Evolutionary conservation across 2,329 filamentous ascomycete genomes (phyloP).

Genomic region (Penicillium decumbens): DNA sequence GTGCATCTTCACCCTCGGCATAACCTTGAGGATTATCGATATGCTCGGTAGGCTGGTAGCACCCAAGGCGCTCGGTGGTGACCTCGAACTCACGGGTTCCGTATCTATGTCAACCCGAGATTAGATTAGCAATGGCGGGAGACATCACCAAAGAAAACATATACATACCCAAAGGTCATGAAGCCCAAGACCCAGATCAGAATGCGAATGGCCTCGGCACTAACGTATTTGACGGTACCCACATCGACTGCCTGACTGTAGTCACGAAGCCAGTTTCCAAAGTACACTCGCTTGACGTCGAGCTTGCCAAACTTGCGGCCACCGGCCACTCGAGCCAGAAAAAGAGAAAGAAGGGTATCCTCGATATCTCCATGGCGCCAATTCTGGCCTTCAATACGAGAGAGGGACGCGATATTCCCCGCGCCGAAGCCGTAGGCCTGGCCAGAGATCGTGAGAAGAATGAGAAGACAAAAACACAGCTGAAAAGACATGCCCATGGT

Average conservation of each 20-base stretch:
- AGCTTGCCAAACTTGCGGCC: slow-evolving; percentile 85
- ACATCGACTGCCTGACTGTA: slow-evolving; percentile 94
- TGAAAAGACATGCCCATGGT: slow-evolving; percentile 21
- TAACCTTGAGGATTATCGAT: slow-evolving; percentile 80
- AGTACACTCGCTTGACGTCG: slow-evolving; percentile 84
- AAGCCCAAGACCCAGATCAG: slow-evolving; percentile 86
- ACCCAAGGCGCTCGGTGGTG: slow-evolving; percentile 70
- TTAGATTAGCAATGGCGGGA: neutral
- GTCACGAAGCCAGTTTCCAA: slow-evolving; percentile 91
- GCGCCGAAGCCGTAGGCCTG: slow-evolving; percentile 77
- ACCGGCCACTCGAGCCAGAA: slow-evolving; percentile 59
- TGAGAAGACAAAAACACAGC: slow-evolving; percentile 35
- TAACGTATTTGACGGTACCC: slow-evolving; percentile 84
- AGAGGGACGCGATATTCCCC: slow-evolving; percentile 78
- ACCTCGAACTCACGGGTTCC: slow-evolving; percentile 82
- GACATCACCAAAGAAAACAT: neutral
- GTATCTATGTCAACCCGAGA: slow-evolving; percentile 26
- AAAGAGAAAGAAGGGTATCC: slow-evolving; percentile 73
- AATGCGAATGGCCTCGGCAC: slow-evolving; percentile 83
- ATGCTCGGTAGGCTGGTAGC: slow-evolving; percentile 77
- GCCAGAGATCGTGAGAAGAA: slow-evolving; percentile 63
- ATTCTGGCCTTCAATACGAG: slow-evolving; percentile 77
- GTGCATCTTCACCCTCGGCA: slow-evolving; percentile 80
- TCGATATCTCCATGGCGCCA: slow-evolving; percentile 92
- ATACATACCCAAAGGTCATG: slow-evolving; percentile 70